Evolutionary conservation across 2,329 filamentous ascomycete species (phyloP), one percentile per base, ranked within the genome.

Genomic region (Colletotrichum liaoningense): DNA sequence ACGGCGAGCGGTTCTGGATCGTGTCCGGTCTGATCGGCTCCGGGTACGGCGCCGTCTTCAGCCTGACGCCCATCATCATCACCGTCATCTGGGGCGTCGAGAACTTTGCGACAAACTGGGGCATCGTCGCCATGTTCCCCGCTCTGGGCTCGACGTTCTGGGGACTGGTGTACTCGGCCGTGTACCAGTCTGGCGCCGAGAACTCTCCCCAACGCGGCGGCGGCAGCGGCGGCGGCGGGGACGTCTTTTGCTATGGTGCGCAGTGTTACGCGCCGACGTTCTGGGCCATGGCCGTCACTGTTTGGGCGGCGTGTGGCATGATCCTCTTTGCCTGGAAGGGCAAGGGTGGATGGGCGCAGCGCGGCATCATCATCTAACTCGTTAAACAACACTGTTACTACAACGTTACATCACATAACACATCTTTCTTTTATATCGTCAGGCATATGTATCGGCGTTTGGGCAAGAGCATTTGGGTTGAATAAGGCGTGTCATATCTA

Each of bases 41-140:
- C 1, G 97, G 97, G 57, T 98, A 99, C 80, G 97, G 97, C 57
- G 95, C 95, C 38, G 91, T 95, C 26, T 99, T 98, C 85, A 93
- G 91, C 60, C 88, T 98, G 6, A 93, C 94, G 0, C 97, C 97
- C 2, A 95, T 98, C 76, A 94, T 98, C 69, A 93, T 98, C 77
- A 95, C 93, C n/a, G 95, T 98, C 11, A 96, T 99, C 58, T 99
- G 97, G 97, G 97, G 97, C 30, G 95, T 98, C 0, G 95, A 98
- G 85, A 99, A 98, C 81, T 98, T 99, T 80, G 97, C 95, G 71
- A 99, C 97, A 0, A 98, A 99, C 79, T 99, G 96, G 92, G 97
- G 97, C 11, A 95, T 98, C 74, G 92, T 98, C 8, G 95, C 95
- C 55, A 97, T 97, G 87, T 92, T 96, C 69, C 97, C 97, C 3